Evolutionary conservation across 192 early-diverging fungal species (phyloP).

Genomic region (Linnemannia zychae): DNA sequence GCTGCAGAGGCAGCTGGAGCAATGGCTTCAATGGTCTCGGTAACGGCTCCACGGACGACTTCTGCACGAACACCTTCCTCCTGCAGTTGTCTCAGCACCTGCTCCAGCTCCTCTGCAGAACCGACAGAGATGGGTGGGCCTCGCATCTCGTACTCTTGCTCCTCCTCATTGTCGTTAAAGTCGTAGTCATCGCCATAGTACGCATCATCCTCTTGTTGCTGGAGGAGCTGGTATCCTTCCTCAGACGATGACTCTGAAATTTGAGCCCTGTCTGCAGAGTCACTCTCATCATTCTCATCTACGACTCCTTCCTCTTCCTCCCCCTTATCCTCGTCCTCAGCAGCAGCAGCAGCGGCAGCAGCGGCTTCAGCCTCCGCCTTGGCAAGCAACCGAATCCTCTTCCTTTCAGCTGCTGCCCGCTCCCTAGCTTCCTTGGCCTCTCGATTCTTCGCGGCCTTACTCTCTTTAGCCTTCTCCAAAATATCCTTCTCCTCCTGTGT

Average conservation of each 20-base stretch:
- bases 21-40: background rate
- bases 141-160: background rate
- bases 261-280: background rate
- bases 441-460: too few species aligned
- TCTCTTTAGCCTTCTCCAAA: background rate
- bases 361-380: background rate
- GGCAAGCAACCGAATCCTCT: background rate
- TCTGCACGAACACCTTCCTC: conserved; percentile 18
- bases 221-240: background rate
- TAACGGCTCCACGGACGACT: conserved; percentile 17
- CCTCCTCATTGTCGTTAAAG: background rate
- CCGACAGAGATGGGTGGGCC: conserved; percentile 11
- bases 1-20: background rate
- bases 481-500: background rate
- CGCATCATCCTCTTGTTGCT: background rate
- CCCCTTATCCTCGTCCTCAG: background rate
- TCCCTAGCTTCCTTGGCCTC: background rate
- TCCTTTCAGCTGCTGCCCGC: background rate
- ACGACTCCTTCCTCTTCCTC: background rate
- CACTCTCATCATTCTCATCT: background rate
- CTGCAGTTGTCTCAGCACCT: conserved; percentile 3
- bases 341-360: background rate
- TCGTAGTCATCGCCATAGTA: background rate
- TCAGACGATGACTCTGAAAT: too few species aligned
- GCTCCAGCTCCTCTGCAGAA: conserved; percentile 14